These are phyloP conservation scores for Carpinus viminea DNA, from an alignment of 306 rosid species.

Conservation along the genomic window DNA sequence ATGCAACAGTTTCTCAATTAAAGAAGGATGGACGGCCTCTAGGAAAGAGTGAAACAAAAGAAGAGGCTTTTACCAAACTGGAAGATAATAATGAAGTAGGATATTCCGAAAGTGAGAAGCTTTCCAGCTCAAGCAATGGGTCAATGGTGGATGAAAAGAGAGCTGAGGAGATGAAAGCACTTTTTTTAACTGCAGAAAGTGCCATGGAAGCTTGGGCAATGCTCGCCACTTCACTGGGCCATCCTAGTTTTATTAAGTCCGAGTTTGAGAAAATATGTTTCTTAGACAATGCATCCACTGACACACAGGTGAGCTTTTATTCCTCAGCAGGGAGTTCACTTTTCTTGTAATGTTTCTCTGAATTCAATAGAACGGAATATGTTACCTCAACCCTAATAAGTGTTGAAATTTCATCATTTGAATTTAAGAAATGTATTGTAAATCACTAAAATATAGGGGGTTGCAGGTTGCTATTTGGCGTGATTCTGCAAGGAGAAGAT, in stretches of 20 bases:
- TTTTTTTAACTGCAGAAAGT: slow-evolving; percentile 89
- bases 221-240: slow-evolving; percentile 93
- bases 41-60: slow-evolving; percentile 45
- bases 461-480: slow-evolving; percentile 97
- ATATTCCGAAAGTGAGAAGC: slow-evolving; percentile 33
- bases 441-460: slow-evolving; percentile 29
- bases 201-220: slow-evolving; percentile 99
- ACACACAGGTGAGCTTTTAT: slow-evolving; percentile 71
- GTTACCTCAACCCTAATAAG: slow-evolving; percentile 16
- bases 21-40: slow-evolving; percentile 47
- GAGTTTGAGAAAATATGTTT: slow-evolving; percentile 94
- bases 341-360: slow-evolving; percentile 13
- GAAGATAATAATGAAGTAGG: slow-evolving; percentile 31
- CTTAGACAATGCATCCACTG: slow-evolving; percentile 77
- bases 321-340: slow-evolving; percentile 26
- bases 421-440: slow-evolving; percentile 23
- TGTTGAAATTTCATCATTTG: slow-evolving; percentile 11
- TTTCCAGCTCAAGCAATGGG: slow-evolving; percentile 44
- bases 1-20: slow-evolving; percentile 73
- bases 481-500: slow-evolving; percentile 67
- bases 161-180: slow-evolving; percentile 79
- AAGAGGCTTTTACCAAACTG: slow-evolving; percentile 36
- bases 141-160: slow-evolving; percentile 55
- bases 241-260: slow-evolving; percentile 89
- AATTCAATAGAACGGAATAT: slow-evolving; percentile 3